Evolutionary conservation across 495 filamentous ascomycete species (phyloP), one percentile per base, ranked within the genome.

Genomic region (Neurospora sp.): DNA sequence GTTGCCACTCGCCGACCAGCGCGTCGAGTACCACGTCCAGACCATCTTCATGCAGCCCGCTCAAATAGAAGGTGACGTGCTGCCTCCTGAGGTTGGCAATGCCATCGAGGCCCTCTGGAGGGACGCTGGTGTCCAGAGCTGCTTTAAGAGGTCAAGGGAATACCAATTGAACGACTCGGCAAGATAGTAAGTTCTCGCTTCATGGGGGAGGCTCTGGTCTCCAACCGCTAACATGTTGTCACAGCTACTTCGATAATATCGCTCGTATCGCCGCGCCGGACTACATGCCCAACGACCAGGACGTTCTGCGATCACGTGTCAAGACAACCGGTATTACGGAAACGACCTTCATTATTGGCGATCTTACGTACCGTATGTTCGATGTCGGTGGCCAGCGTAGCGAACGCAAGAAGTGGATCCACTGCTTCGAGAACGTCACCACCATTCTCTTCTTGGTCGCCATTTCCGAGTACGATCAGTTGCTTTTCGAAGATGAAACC

Each of bases 331-430:
- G 96, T 89, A 98, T 99, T 79, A 99, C 94, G 20, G 96, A 99
- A 84, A 98, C 96, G 22, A 96, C 94, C 65, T 99, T 99, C 84
- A 95, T 97, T 80, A 96, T 98, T 75, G 96, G 96, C 74, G 94
- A 98, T 78, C 85, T 99, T 79, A 98, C 94, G 40, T 99, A 98
- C 85, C 91, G 96, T 72, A 99, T 99, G 96, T 98, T 98, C 85
- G 96, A 99, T 81, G 96, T 99, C 40, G 96, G 96, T 87, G 96
- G 96, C 78, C 96, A 98, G 84, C 91, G 96, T 77, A 98, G 96
- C 1, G 96, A 99, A 84, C 92, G 96, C 76, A 99, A 99, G 91
- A 99, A 99, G 91, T 99, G 96, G 96, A 99, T 99, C 73, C 96
- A 99, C 86, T 97, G 95, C 87, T 99, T 99, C 85, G 96, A 99